Conservation (phyloP, 768 basidiomycete species). For the Podaxis rugospora region DNA sequence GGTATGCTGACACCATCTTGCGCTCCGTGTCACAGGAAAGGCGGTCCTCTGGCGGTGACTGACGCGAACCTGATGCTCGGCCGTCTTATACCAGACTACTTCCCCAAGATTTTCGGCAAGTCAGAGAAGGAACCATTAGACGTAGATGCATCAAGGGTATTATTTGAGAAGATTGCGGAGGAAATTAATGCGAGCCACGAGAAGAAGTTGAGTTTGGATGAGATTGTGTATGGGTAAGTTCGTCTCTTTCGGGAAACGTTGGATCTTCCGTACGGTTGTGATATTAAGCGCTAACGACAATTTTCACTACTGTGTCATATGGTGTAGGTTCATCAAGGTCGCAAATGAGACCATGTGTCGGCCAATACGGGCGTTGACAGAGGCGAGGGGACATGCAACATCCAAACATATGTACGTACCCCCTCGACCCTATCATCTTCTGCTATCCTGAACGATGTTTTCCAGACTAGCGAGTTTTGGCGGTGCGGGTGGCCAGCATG, state of each 20-base stretch:
- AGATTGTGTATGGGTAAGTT: slow-evolving; percentile 82
- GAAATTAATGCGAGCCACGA: slow-evolving; percentile 68
- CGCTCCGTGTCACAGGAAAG: slow-evolving; percentile 51
- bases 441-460: not conserved
- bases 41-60: slow-evolving; percentile 87
- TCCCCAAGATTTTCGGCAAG: slow-evolving; percentile 94
- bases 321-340: slow-evolving; percentile 83
- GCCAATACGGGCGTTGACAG: slow-evolving; percentile 88
- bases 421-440: not conserved
- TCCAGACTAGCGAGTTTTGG: slow-evolving; percentile 80
- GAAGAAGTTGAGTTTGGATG: slow-evolving; percentile 63
- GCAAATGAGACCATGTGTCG: slow-evolving; percentile 97
- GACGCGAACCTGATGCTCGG: slow-evolving; percentile 92
- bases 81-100: slow-evolving; percentile 83
- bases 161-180: slow-evolving; percentile 64
- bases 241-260: not conserved
- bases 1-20: not conserved
- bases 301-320: too few species aligned
- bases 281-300: not conserved
- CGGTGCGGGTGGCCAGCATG: slow-evolving; percentile 89
- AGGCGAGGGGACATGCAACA: slow-evolving; percentile 83
- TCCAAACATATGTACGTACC: slow-evolving; percentile 57
- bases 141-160: slow-evolving; percentile 56
- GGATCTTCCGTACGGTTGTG: not conserved
- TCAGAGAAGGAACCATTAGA: slow-evolving; percentile 85